Base-by-base conservation (phyloP, 2,329 filamentous ascomycete species). In the Setomelanomma holmii region DNA sequence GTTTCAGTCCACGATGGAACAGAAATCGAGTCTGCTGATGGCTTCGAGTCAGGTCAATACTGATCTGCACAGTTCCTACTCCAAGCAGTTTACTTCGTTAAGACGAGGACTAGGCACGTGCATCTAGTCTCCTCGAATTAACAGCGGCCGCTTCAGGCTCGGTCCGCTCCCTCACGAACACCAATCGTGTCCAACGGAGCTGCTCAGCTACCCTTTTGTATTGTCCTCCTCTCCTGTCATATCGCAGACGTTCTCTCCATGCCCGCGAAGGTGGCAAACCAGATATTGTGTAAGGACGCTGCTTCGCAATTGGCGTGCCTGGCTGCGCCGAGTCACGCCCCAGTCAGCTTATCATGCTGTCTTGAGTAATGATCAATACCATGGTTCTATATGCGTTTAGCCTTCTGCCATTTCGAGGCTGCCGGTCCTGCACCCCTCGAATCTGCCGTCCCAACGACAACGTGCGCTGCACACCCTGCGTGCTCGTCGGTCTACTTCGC, bases 391-490 rank as follows among this genome's bases (percentile, higher is more conserved):
- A 7, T 36, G 12, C 8, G 34, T 10, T 36, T 36, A 36, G 34
- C 4, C 12, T 11, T 7, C 8, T 36, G 11, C 12, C 16, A 7
- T 7, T 14, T 17, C 34, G 8, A 17, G 16, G 3, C 4, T 36
- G 12, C 16, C 34, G 16, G 12, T n/a, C 34, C 34, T 36, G 34
- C 34, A 16, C 34, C 34, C 34, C 34, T 36, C 34, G 34, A 36
- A n/a, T 36, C 14, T 36, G 41, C 41, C 27, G n/a, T 33, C 30
- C 23, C 38, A 33, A 44, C 27, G 27, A 42, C 40, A 42, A 30
- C 40, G 40, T 42, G 40, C 40, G 40, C 40, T 30, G 40, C 40
- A 30, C 24, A 20, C 41, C 42, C 19, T 45, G 42, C 23, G 17
- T 20, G 7, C 40, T 23, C 45, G 34, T 40, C 23, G 24, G 36